Evolutionary conservation across 163 green algal genomes (phyloP).

Genomic region (Prototheca stagnorum): DNA sequence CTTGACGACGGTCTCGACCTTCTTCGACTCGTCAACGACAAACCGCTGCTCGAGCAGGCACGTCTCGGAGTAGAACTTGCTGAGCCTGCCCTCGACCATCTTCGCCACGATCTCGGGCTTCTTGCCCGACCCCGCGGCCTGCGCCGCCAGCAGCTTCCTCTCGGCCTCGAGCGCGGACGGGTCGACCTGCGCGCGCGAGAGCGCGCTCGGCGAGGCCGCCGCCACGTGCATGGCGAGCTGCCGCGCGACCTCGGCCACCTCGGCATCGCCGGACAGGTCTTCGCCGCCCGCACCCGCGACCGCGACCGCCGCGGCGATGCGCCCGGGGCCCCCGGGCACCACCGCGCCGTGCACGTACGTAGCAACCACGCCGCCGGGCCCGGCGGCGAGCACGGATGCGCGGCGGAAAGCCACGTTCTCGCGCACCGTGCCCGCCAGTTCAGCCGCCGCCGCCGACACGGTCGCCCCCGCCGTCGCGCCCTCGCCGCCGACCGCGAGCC

Average conservation of each 20-base stretch:
- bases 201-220: slow-evolving; percentile 42
- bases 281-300: slow-evolving; percentile 18
- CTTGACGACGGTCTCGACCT: slow-evolving; percentile 14
- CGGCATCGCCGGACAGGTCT: slow-evolving; percentile 27
- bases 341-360: slow-evolving; percentile 50
- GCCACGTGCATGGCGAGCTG: slow-evolving; percentile 81
- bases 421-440: slow-evolving; percentile 42
- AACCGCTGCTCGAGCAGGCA: slow-evolving; percentile 46
- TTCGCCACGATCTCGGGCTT: slow-evolving; percentile 44
- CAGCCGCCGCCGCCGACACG: slow-evolving; percentile 28
- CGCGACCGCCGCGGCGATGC: slow-evolving; percentile 45
- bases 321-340: slow-evolving; percentile 32
- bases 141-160: slow-evolving; percentile 22
- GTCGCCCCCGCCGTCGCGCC: slow-evolving; percentile 1
- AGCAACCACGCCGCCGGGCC: slow-evolving; percentile 25
- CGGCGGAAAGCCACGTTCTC: slow-evolving; percentile 58
- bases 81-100: slow-evolving; percentile 34
- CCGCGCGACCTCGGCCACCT: slow-evolving; percentile 25
- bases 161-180: slow-evolving; percentile 10
- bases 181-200: slow-evolving; percentile 16
- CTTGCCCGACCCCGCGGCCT: slow-evolving; percentile 34
- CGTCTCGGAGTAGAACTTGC: slow-evolving; percentile 48
- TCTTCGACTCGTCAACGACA: slow-evolving; percentile 35
- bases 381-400: slow-evolving; percentile 20
- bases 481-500: neutral